phyloP scores from a whole-genome alignment of 2,329 filamentous ascomycete species.

The Immersiporthe knoxdaviesiana region DNA sequence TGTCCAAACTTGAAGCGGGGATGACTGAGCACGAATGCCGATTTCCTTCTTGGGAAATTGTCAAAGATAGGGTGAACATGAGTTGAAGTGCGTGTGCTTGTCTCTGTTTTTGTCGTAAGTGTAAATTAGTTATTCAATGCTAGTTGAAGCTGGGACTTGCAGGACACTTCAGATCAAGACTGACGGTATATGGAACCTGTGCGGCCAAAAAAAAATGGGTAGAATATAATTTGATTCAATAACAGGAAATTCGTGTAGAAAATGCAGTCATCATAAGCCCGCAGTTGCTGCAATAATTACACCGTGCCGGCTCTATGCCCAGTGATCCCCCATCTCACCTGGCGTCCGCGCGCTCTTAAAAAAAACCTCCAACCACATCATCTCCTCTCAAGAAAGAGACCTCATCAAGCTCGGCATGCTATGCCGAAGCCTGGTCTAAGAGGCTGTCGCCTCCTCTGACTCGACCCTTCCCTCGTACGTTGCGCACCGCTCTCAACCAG shows the following conservation, averaged over 20 bases:
- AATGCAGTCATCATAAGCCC: slow-evolving; percentile 22
- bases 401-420: slow-evolving; percentile 1
- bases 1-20: background rate
- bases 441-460: slow-evolving; percentile 4
- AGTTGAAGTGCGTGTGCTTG: background rate
- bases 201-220: background rate
- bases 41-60: background rate
- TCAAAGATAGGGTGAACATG: background rate
- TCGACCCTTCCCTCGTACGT: slow-evolving; percentile 8
- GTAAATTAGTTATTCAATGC: background rate
- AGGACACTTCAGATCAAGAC: too few species aligned
- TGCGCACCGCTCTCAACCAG: background rate
- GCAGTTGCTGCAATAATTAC: slow-evolving; percentile 17
- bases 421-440: background rate
- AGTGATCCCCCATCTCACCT: slow-evolving; percentile 16
- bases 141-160: background rate
- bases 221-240: slow-evolving; percentile 17
- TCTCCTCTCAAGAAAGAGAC: background rate
- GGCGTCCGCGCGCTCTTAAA: slow-evolving; percentile 11
- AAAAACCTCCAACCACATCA: background rate
- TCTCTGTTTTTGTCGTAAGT: background rate
- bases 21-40: background rate
- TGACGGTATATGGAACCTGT: background rate
- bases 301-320: slow-evolving; percentile 22
- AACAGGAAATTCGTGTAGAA: slow-evolving; percentile 24